These are phyloP conservation scores for Stephanodiscus triporus DNA, from an alignment of 108 stramenopile genomes.

Conservation along the genomic window DNA sequence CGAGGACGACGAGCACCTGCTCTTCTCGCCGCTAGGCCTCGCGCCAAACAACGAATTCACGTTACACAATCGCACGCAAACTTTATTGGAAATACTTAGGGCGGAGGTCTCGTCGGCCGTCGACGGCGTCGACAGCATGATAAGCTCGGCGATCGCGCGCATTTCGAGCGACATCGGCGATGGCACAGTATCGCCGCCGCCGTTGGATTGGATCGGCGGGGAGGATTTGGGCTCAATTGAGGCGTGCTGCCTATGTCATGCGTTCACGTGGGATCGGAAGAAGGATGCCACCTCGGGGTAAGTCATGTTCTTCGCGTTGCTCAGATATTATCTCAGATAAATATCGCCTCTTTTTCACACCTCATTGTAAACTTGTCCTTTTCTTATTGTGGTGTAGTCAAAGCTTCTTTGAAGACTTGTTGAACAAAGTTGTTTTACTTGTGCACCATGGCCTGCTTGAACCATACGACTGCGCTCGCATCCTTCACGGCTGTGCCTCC, in stretches of 20 bases:
- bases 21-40: not conserved
- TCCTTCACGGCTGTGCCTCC: constrained; percentile 82
- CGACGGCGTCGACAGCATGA: constrained; percentile 71
- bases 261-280: constrained; percentile 75
- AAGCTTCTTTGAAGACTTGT: constrained; percentile 69
- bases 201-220: constrained; percentile 49
- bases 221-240: constrained; percentile 68
- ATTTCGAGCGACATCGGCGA: constrained; percentile 69
- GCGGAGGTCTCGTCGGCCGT: constrained; percentile 65
- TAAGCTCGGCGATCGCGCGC: constrained; percentile 81
- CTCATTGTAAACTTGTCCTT: not conserved
- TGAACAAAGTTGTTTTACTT: constrained; percentile 76
- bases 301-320: constrained; percentile 26
- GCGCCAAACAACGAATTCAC: constrained; percentile 49
- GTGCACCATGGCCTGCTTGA: constrained; percentile 65
- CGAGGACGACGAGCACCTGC: constrained; percentile 16
- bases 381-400: constrained; percentile 36
- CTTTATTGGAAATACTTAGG: constrained; percentile 73
- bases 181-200: not conserved
- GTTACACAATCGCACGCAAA: constrained; percentile 79
- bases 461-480: constrained; percentile 76
- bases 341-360: not conserved
- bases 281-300: constrained; percentile 63
- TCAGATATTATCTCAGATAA: not conserved
- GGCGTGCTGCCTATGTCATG: constrained; percentile 75